phyloP scores from a whole-genome alignment of 2,329 filamentous ascomycete genomes.

The Endothia cerciana region DNA sequence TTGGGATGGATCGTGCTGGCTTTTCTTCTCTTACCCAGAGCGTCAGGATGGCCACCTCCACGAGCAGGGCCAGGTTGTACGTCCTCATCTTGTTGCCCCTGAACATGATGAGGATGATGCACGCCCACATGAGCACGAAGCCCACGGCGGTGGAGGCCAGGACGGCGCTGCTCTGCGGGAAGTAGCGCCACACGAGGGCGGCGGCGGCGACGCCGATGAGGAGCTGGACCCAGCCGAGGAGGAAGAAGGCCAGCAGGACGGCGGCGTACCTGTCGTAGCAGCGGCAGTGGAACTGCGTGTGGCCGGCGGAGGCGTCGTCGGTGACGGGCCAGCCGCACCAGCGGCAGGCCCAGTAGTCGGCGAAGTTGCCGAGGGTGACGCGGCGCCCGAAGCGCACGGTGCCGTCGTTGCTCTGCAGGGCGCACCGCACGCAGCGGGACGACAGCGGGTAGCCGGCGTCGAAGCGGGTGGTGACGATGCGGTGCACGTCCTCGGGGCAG shows the following conservation, averaged over 20 bases:
- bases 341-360: conserved; percentile 45
- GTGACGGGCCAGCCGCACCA: conserved; percentile 49
- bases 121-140: conserved; percentile 43
- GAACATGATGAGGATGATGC: conserved; percentile 40
- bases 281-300: conserved; percentile 45
- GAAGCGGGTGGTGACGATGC: conserved; percentile 38
- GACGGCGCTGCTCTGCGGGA: conserved; percentile 36
- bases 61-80: conserved; percentile 43
- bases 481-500: conserved; percentile 34
- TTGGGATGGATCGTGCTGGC: no score
- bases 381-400: conserved; percentile 42
- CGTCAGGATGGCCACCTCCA: conserved; percentile 43
- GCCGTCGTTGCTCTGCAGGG: conserved; percentile 40
- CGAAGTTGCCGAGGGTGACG: conserved; percentile 42
- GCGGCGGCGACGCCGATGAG: conserved; percentile 40
- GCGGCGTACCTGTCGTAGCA: conserved; percentile 46
- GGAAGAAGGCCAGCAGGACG: conserved; percentile 43
- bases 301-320: conserved; percentile 36
- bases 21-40: conserved; percentile 39
- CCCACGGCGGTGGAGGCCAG: conserved; percentile 43
- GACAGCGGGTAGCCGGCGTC: conserved; percentile 43
- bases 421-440: conserved; percentile 46
- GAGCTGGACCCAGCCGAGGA: conserved; percentile 45
- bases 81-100: conserved; percentile 43
- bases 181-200: conserved; percentile 42